Conservation (phyloP, 371 early-diverging fungal species). For the Mortierella sp. region DNA sequence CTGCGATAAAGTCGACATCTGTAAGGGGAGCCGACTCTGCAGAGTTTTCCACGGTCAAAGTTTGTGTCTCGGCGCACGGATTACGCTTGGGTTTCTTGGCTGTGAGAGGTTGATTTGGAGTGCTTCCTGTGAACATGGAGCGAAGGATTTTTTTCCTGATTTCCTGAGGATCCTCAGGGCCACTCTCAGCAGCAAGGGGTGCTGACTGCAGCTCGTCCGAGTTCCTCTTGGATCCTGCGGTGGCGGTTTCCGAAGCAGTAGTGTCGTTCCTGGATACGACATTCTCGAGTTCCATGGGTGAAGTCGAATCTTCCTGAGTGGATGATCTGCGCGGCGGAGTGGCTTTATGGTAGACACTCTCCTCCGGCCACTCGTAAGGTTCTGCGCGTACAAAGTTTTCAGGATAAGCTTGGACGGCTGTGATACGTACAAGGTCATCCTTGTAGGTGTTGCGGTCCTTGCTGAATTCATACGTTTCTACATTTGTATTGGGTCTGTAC, state of each 20-base stretch:
- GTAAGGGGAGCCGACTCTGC: conserved; percentile 1
- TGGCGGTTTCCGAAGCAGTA: not conserved
- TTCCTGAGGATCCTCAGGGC: not conserved
- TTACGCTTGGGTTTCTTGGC: conserved; percentile 27
- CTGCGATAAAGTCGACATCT: conserved; percentile 42
- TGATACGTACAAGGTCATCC: conserved; percentile 75
- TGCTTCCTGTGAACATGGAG: conserved; percentile 58
- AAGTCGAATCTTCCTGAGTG: too few species aligned
- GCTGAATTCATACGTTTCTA: conserved; percentile 34
- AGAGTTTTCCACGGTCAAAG: not conserved
- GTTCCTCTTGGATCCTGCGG: conserved; percentile 29
- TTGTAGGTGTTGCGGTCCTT: conserved; percentile 41
- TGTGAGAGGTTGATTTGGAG: conserved; percentile 5
- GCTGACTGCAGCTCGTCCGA: conserved; percentile 18
- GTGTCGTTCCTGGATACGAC: too few species aligned
- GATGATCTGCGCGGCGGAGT: not conserved
- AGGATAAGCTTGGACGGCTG: conserved; percentile 70
- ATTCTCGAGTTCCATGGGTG: too few species aligned
- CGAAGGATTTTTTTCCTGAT: conserved; percentile 30
- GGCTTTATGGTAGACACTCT: not conserved
- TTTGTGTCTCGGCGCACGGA: not conserved
- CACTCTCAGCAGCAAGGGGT: not conserved
- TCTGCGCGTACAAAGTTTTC: conserved; percentile 17
- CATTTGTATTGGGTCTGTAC: conserved; percentile 59
- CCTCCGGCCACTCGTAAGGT: conserved; percentile 17